Percentiles rank a stretch among this genome's conserved stretches.
These are phyloP conservation scores for Curvularia eragrostidis DNA, from an alignment of 2,329 filamentous ascomycete genomes.

Conservation along the genomic window DNA sequence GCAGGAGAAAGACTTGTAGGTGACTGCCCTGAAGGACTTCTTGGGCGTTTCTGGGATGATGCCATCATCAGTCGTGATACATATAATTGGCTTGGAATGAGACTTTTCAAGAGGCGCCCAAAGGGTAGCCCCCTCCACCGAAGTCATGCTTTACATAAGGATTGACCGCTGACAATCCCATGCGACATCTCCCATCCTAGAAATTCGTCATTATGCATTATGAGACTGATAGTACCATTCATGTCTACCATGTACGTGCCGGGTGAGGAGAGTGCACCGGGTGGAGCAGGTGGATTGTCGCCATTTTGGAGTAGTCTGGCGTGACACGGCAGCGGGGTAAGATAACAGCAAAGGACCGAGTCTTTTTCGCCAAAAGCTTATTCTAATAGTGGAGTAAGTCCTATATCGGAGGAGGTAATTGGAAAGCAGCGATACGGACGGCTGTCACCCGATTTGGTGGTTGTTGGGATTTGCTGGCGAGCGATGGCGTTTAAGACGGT, in stretches of 20 bases:
- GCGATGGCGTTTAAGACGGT: conserved; percentile 38
- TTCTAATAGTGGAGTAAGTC: conserved; percentile 3
- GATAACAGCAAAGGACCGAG: conserved; percentile 7
- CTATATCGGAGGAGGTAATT: conserved; percentile 18
- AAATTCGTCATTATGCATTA: background rate
- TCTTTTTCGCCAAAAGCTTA: background rate
- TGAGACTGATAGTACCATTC: background rate
- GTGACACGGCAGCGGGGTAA: conserved; percentile 18
- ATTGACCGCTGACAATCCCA: background rate
- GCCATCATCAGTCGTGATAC: conserved; percentile 9
- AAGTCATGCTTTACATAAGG: background rate
- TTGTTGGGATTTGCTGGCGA: conserved; percentile 22
- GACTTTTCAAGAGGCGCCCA: background rate
- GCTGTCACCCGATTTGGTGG: conserved; percentile 3
- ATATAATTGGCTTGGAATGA: background rate
- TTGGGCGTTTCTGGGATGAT: conserved; percentile 25
- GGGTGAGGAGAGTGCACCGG: background rate
- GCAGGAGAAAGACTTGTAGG: background rate
- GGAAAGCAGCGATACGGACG: conserved; percentile 3
- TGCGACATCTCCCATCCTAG: background rate
- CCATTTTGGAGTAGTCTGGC: conserved; percentile 35
- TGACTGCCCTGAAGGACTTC: conserved; percentile 16
- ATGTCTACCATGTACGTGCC: background rate
- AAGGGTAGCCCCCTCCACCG: background rate
- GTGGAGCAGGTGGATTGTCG: conserved; percentile 25